Conservation (phyloP, 2,329 filamentous ascomycete species). For the Cladosporium cucumerinum region DNA sequence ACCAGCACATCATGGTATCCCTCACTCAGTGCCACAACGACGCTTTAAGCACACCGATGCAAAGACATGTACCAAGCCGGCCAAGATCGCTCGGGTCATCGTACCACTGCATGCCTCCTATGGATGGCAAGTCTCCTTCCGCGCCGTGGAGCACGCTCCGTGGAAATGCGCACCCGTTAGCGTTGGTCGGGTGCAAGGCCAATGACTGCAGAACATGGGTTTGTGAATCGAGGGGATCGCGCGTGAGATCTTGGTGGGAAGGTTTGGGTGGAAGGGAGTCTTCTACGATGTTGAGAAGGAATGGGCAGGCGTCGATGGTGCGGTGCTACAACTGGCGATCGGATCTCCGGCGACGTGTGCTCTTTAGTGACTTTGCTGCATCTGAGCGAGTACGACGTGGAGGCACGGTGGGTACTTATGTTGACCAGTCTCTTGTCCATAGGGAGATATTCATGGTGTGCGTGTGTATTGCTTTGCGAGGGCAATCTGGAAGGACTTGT, state of each 20-base stretch:
- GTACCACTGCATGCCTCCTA: background rate
- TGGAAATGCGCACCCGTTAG: slow-evolving; percentile 4
- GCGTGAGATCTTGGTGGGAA: background rate
- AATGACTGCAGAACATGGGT: background rate
- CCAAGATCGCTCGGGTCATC: background rate
- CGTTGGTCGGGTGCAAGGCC: background rate
- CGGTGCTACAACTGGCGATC: background rate
- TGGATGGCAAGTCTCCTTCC: background rate
- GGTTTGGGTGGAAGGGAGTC: background rate
- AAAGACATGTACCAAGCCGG: background rate
- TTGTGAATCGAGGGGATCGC: background rate
- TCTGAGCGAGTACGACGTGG: no score
- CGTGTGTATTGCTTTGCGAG: no score
- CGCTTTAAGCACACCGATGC: background rate
- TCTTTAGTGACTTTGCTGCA: no score
- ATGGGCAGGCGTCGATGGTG: background rate
- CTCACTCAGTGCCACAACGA: background rate
- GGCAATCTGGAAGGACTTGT: no score
- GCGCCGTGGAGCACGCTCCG: background rate
- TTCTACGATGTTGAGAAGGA: background rate
- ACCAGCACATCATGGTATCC: background rate
- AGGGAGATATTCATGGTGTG: no score
- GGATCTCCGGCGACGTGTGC: no score
- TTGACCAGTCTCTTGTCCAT: no score
- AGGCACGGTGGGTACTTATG: no score